These are phyloP conservation scores for Metrosideros polymorpha DNA, from an alignment of 441 rosid species.

Conservation along the genomic window DNA sequence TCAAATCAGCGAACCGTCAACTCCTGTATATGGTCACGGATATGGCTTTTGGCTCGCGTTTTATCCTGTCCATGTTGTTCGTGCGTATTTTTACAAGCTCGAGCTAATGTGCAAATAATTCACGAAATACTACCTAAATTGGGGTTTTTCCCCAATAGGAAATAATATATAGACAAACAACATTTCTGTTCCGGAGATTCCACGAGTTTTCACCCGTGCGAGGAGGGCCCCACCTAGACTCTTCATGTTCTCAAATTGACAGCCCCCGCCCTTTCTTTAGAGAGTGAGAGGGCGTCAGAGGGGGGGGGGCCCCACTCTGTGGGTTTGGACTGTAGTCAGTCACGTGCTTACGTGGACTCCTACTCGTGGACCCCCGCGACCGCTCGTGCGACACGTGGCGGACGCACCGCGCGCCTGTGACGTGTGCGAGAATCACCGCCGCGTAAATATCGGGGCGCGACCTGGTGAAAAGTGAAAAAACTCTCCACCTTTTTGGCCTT, in stretches of 20 bases:
- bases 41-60: background rate
- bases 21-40: fast-evolving
- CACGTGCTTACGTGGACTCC: background rate
- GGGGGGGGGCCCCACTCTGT: background rate
- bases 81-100: background rate
- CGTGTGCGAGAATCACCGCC: background rate
- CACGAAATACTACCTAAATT: background rate
- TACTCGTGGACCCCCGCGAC: background rate
- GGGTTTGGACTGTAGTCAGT: background rate
- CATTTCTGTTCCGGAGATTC: background rate
- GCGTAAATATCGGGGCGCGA: background rate
- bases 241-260: background rate
- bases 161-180: background rate
- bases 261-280: background rate
- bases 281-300: too few relatives aligned
- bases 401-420: background rate
- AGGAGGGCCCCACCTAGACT: background rate
- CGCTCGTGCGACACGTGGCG: background rate
- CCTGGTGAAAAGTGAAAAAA: background rate
- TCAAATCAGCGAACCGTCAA: too few relatives aligned
- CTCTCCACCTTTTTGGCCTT: background rate
- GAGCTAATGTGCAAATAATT: background rate
- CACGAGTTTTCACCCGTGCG: background rate
- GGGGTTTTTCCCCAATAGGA: background rate
- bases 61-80: fast-evolving